Percentiles rank a stretch among this genome's conserved stretches.
These are phyloP conservation scores for Skeletonema grethae DNA, from an alignment of 108 stramenopile genomes.

Conservation along the genomic window DNA sequence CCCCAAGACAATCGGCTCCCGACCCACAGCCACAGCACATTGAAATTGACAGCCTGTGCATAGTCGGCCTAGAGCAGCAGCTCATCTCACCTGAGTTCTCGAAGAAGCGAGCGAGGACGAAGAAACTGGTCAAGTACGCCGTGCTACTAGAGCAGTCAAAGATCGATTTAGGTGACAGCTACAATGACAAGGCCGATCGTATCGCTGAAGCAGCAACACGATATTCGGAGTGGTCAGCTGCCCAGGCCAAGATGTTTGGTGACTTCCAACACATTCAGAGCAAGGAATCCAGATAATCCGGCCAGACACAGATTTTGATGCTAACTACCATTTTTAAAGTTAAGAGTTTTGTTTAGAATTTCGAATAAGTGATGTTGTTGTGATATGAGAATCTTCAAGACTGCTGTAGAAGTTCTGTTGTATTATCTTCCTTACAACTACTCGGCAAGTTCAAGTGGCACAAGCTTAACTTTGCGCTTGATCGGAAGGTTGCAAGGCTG, in stretches of 20 bases:
- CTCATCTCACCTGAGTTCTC: slow-evolving; percentile 1
- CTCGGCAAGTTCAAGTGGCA: too few relatives aligned
- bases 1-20: not conserved
- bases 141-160: not conserved
- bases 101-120: not conserved
- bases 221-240: slow-evolving; percentile 5
- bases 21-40: not conserved
- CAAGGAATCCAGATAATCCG: not conserved
- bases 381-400: too few relatives aligned
- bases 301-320: too few relatives aligned
- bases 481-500: too few relatives aligned
- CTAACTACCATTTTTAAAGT: too few relatives aligned
- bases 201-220: slow-evolving; percentile 2
- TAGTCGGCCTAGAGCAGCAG: slow-evolving; percentile 10
- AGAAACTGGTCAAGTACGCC: not conserved
- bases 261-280: slow-evolving; percentile 1
- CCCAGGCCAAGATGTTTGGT: slow-evolving; percentile 3
- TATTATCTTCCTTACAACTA: too few relatives aligned
- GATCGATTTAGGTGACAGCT: not conserved
- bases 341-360: too few relatives aligned
- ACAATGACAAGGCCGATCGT: not conserved
- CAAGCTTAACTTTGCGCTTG: too few relatives aligned
- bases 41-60: not conserved
- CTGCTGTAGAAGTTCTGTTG: too few relatives aligned
- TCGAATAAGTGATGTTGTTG: too few relatives aligned